A percentile compares a stretch with the other conserved stretches of the same genome.
Evolutionary conservation across 305 asterid genomes (phyloP).

Genomic region (Fraxinus nigra): DNA sequence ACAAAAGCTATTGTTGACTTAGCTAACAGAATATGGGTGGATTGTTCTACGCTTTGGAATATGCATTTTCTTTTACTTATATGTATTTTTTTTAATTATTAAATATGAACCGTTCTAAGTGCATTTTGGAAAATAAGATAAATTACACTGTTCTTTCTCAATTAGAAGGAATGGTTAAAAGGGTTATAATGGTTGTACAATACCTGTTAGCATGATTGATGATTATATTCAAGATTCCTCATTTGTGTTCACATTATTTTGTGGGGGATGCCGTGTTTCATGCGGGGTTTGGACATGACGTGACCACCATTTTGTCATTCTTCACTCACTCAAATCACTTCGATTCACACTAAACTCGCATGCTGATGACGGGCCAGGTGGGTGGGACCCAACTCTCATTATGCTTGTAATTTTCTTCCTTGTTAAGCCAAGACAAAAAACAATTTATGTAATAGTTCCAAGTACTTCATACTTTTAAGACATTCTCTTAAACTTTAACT

Average conservation of each 20-base stretch:
- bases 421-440: background rate
- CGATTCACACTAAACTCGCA: background rate
- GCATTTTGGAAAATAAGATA: background rate
- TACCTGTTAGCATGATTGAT: background rate
- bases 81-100: no score
- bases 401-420: background rate
- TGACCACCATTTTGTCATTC: background rate
- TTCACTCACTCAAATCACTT: background rate
- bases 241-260: background rate
- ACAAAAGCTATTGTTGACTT: background rate
- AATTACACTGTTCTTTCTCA: background rate
- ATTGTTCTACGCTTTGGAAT: no score
- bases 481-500: background rate
- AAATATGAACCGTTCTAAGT: background rate
- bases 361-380: slow-evolving; percentile 1
- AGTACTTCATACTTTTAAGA: background rate
- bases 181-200: no score
- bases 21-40: background rate
- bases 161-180: no score
- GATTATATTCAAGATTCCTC: background rate
- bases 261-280: background rate
- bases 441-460: background rate
- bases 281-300: background rate
- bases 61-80: background rate
- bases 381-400: background rate